Percentiles rank a stretch among this genome's conserved stretches.
These are phyloP conservation scores for Gynostemma pentaphyllum DNA, from an alignment of 306 rosid genomes.

Conservation along the genomic window DNA sequence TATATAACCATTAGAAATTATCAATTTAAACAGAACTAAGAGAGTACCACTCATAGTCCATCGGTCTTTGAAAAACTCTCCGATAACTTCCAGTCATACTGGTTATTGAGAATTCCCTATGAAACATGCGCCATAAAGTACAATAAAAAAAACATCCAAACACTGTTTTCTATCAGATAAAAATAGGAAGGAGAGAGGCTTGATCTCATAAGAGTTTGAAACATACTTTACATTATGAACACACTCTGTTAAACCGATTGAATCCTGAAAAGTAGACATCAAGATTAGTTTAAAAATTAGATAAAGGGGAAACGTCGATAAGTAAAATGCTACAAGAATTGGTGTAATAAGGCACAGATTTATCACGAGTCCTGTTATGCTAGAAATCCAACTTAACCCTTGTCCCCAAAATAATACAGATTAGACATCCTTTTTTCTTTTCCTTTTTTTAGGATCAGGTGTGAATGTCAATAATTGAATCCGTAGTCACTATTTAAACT, in stretches of 20 bases:
- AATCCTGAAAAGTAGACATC: constrained; percentile 44
- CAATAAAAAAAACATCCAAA: neutral
- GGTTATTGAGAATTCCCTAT: constrained; percentile 88
- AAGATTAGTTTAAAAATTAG: constrained; percentile 7
- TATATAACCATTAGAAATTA: neutral
- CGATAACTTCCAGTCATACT: constrained; percentile 82
- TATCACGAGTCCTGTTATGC: neutral
- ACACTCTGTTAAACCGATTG: constrained; percentile 47
- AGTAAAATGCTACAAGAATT: neutral
- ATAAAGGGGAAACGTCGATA: neutral
- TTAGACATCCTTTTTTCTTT: neutral
- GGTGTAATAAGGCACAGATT: neutral
- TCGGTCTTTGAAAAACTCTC: constrained; percentile 73
- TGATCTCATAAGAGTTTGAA: neutral
- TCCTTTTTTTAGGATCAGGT: too few species aligned
- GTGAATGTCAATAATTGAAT: too few species aligned
- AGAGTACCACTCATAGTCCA: constrained; percentile 63
- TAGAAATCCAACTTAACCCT: neutral
- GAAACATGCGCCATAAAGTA: neutral
- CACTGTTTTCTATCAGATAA: neutral
- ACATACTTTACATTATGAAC: constrained; percentile 75
- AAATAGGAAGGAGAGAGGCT: neutral
- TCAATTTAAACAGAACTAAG: neutral
- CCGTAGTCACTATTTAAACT: neutral
- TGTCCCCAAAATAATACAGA: neutral